These are phyloP conservation scores for Eragrostis curvula DNA, from an alignment of 176 grass and related monocot species.

Conservation along the genomic window DNA sequence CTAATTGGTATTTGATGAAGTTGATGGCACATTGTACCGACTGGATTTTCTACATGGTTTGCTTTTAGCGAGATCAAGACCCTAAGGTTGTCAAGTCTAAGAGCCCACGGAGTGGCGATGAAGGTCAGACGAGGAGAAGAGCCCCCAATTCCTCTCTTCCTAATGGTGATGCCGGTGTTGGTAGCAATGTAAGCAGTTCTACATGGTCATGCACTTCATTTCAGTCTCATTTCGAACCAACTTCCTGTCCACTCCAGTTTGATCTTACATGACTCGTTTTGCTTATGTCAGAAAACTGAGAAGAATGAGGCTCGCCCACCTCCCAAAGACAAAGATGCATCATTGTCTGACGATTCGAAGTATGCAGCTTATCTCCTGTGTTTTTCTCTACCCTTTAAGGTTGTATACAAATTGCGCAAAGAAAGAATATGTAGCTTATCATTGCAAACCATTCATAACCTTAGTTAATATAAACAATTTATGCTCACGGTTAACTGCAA, in stretches of 20 bases:
- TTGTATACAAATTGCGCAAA: neutral
- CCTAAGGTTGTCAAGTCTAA: conserved; percentile 49
- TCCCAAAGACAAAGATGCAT: conserved; percentile 44
- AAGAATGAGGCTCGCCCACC: conserved; percentile 31
- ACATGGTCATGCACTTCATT: conserved; percentile 3
- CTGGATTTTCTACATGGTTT: conserved; percentile 5
- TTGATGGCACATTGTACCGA: neutral
- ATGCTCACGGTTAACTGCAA: conserved; percentile 4
- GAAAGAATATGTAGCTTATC: neutral
- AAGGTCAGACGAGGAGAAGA: conserved; percentile 46
- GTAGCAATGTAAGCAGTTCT: conserved; percentile 41
- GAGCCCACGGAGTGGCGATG: conserved; percentile 50
- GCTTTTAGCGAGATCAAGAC: conserved; percentile 39
- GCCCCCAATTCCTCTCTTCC: conserved; percentile 32
- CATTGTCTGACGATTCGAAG: conserved; percentile 44
- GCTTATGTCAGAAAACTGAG: conserved; percentile 43
- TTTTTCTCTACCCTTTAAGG: neutral
- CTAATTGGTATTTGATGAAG: neutral
- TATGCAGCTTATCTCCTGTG: conserved; percentile 36
- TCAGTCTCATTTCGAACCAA: conserved; percentile 9
- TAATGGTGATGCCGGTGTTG: conserved; percentile 29
- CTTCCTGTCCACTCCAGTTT: neutral
- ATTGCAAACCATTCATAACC: neutral
- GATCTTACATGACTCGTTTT: conserved; percentile 39
- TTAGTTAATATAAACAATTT: neutral